Percentiles rank a stretch among this genome's conserved stretches.
Evolutionary conservation across 495 filamentous ascomycete genomes (phyloP).

Genomic region (Daldinia vernicosa): DNA sequence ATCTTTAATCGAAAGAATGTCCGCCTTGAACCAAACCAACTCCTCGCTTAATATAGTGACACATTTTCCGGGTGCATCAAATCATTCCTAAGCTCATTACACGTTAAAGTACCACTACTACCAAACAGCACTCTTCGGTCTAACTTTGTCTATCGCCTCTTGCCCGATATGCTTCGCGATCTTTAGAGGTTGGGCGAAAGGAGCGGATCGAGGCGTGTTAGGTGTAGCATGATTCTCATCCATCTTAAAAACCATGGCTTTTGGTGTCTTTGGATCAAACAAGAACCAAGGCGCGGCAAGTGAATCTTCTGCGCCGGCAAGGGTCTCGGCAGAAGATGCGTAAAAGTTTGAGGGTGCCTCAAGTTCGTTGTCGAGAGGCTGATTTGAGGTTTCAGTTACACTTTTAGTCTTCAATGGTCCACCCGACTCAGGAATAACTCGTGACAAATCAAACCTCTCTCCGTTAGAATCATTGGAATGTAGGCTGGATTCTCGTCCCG

Average conservation of each 20-base stretch:
- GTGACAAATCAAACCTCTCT: neutral
- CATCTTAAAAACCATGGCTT: slow-evolving; percentile 37
- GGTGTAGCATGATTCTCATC: slow-evolving; percentile 46
- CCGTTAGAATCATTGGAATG: neutral
- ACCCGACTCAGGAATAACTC: neutral
- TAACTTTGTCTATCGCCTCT: slow-evolving; percentile 4
- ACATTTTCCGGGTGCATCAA: neutral
- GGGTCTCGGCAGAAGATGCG: neutral
- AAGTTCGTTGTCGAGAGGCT: neutral
- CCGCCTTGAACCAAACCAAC: neutral
- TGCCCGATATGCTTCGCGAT: slow-evolving; percentile 10
- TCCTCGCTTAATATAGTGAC: slow-evolving; percentile 4
- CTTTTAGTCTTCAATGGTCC: neutral
- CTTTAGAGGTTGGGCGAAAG: slow-evolving; percentile 2
- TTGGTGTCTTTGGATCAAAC: slow-evolving; percentile 15
- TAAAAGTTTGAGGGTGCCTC: neutral
- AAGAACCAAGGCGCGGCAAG: neutral
- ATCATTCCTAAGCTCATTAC: slow-evolving; percentile 57
- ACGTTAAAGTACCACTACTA: slow-evolving; percentile 58
- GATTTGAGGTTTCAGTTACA: neutral
- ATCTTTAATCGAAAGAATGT: neutral
- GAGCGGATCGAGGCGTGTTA: slow-evolving; percentile 36
- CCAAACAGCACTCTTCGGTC: slow-evolving; percentile 17
- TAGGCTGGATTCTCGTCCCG: neutral
- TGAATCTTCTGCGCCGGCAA: neutral